phyloP scores from a whole-genome alignment of 192 early-diverging fungal genomes.

The Linnemannia hyalina region DNA sequence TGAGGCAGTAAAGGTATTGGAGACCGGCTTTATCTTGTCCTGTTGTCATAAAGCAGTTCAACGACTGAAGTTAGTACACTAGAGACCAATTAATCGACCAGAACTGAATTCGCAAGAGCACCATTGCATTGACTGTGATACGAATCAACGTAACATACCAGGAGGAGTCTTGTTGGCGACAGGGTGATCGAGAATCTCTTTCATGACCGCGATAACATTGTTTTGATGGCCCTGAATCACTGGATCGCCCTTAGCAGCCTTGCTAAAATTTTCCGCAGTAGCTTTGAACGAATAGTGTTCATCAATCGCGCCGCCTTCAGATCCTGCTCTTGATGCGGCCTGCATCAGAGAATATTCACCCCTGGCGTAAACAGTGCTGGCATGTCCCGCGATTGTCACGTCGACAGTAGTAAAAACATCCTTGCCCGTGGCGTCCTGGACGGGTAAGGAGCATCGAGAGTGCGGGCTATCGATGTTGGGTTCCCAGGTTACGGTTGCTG shows the following conservation, averaged over 20 bases:
- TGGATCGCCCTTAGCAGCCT: constrained; percentile 12
- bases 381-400: constrained; percentile 24
- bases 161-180: not conserved
- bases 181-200: constrained; percentile 10
- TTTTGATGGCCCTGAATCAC: constrained; percentile 12
- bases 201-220: constrained; percentile 19
- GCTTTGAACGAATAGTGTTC: not conserved
- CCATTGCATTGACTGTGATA: not conserved
- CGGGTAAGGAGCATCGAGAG: constrained; percentile 8
- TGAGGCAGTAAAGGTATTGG: constrained; percentile 26
- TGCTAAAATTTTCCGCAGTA: constrained; percentile 9
- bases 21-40: not conserved
- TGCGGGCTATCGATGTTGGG: constrained; percentile 14
- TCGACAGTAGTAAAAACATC: constrained; percentile 7
- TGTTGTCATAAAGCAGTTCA: not conserved
- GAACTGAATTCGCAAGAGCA: not conserved
- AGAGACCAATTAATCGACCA: not conserved
- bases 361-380: constrained; percentile 1
- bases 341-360: constrained; percentile 20
- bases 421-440: not conserved
- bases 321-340: not conserved
- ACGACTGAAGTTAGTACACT: not conserved
- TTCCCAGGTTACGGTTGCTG: not conserved
- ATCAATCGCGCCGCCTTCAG: not conserved
- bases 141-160: not conserved